Evolutionary conservation across 129 eudicot genomes (phyloP), one percentile per base, ranked within the genome.

Genomic region (Escallonia rubra): DNA sequence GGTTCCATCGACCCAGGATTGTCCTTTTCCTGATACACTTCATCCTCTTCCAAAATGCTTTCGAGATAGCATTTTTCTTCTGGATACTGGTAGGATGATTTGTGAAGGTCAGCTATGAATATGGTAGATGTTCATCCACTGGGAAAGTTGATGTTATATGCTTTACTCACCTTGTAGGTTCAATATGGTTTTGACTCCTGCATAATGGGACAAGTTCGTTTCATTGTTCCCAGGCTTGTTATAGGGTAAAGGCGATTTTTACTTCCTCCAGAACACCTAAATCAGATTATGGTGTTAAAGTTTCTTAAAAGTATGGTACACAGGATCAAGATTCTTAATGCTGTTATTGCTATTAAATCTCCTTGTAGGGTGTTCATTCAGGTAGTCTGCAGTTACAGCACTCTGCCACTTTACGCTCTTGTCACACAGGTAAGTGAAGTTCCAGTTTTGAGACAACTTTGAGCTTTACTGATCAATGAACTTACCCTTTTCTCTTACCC

Each of bases 41-140:
- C 58, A 93, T 93, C 78, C 98, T 89, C 66, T 93, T 93, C 83
- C 98, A 89, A 81, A 93, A 93, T 54, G 91, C 98, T 8, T 93
- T 93, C 23, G 98, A 93, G 85, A 89, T 93, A 14, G 96, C 98
- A 39, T 89, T 78, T 74, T 86, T 93, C 91, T 89, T 89, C 79
- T 89, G 98, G 98, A 93, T 93, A 59, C 81, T 80, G 86, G 96
- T 89, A 72, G 80, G 68, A 46, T 63, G 42, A 43, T 74, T 64
- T 57, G 49, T 7, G 7, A 43, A 66, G 59, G 34, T 0, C 2
- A 23, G 12, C 2, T 2, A 34, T 68, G 7, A 43, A 57, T 49
- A 44, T 5, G 40, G 34, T 6, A 15, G 5, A 3, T 14, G 8
- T 71, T 8, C 3, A 54, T 41, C 13, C 13, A 44, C 11, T 11